Percentiles rank a stretch among this genome's conserved stretches.
Conservation (phyloP, 2,329 filamentous ascomycete species). For the Alternaria panax region DNA sequence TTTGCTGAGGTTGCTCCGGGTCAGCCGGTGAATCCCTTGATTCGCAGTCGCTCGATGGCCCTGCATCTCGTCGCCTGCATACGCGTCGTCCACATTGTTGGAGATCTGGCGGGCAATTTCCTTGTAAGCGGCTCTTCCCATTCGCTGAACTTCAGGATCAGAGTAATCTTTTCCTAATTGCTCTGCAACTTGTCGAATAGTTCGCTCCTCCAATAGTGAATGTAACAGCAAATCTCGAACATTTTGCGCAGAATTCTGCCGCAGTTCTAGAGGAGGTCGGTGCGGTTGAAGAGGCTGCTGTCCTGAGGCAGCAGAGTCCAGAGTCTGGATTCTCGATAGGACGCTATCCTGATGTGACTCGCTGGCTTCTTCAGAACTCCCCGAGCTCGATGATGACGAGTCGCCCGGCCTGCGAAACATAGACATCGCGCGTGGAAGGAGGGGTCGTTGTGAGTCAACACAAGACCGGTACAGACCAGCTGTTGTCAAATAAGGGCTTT, state of each 20-base stretch:
- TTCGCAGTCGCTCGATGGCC: constrained; percentile 44
- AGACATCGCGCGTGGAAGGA: constrained; percentile 29
- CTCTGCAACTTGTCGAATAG: constrained; percentile 49
- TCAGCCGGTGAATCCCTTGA: constrained; percentile 48
- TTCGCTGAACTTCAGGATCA: constrained; percentile 48
- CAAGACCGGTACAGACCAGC: background rate
- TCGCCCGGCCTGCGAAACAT: constrained; percentile 48
- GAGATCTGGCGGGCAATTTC: constrained; percentile 49
- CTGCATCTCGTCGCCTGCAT: constrained; percentile 50
- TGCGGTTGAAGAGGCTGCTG: constrained; percentile 14
- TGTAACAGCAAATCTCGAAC: constrained; percentile 53
- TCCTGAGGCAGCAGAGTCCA: constrained; percentile 34
- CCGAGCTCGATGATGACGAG: constrained; percentile 39
- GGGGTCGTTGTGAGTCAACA: background rate
- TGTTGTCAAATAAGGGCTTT: background rate
- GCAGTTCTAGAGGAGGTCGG: constrained; percentile 22
- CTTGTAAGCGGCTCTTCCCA: constrained; percentile 51
- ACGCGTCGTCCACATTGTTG: constrained; percentile 47
- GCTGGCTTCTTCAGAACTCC: constrained; percentile 28
- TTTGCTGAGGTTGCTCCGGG: constrained; percentile 34
- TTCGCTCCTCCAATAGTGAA: constrained; percentile 56
- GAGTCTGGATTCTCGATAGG: constrained; percentile 40
- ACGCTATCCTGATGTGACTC: constrained; percentile 24
- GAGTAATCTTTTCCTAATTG: constrained; percentile 42
- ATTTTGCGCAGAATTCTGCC: constrained; percentile 34